Conservation (phyloP, 495 filamentous ascomycete genomes). For the Neurospora terricola region DNA sequence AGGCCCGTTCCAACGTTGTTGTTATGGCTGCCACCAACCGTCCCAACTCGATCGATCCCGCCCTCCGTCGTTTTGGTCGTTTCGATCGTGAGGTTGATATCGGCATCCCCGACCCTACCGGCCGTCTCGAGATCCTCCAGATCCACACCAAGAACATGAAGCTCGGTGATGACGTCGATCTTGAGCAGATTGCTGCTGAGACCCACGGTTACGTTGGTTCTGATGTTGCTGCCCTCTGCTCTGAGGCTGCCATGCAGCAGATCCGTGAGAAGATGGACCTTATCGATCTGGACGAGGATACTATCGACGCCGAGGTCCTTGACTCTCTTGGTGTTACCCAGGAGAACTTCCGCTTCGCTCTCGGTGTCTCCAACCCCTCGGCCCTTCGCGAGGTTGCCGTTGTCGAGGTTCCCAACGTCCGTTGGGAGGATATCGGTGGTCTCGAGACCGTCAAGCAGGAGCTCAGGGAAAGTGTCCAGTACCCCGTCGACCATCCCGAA, state of each 20-base stretch:
- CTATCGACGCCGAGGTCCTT: conserved; percentile 95
- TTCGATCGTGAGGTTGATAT: conserved; percentile 99
- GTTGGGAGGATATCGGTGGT: conserved; percentile 99
- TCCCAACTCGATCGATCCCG: conserved; percentile 95
- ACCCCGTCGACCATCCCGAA: conserved; percentile 97
- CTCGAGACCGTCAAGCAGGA: conserved; percentile 97
- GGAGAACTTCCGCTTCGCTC: conserved; percentile 98
- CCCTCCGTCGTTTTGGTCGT: conserved; percentile 91
- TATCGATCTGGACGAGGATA: conserved; percentile 97
- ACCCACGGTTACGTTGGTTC: conserved; percentile 99
- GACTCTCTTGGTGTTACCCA: conserved; percentile 98
- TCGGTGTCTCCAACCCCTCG: conserved; percentile 96
- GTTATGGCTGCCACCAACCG: conserved; percentile 98
- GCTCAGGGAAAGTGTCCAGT: conserved; percentile 98
- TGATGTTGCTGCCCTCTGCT: conserved; percentile 97
- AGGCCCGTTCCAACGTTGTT: conserved; percentile 94
- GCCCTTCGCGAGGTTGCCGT: conserved; percentile 97
- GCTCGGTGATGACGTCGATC: conserved; percentile 90
- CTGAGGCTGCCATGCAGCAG: conserved; percentile 98
- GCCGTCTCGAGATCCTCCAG: conserved; percentile 95
- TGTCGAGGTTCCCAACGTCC: conserved; percentile 96
- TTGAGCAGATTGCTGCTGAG: conserved; percentile 93
- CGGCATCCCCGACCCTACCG: conserved; percentile 94
- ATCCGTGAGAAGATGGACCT: conserved; percentile 99
- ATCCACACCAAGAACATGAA: conserved; percentile 99